A percentile compares a stretch with the other conserved stretches of the same genome.
Evolutionary conservation across 371 early-diverging fungal species (phyloP).

Genomic region (Actinomortierella ambigua): DNA sequence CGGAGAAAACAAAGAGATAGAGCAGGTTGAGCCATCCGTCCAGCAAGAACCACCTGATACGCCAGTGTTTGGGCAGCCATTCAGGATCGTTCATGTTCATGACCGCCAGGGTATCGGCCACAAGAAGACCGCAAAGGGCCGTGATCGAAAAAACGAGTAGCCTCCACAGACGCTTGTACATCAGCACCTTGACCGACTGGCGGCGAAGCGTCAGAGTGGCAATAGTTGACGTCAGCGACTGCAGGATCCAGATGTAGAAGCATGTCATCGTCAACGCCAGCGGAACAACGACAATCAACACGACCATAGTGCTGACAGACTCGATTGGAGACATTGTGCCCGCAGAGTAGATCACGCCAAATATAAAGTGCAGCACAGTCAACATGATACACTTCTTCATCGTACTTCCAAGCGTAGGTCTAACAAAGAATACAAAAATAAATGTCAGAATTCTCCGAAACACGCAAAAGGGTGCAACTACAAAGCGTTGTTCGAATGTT

Average conservation of each 20-base stretch:
- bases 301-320: conserved; percentile 71
- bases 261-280: conserved; percentile 87
- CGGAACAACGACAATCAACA: conserved; percentile 86
- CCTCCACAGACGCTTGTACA: conserved; percentile 88
- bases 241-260: conserved; percentile 91
- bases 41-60: conserved; percentile 88
- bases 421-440: conserved; percentile 25
- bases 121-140: conserved; percentile 77
- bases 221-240: conserved; percentile 68
- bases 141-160: conserved; percentile 78
- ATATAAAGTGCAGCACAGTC: conserved; percentile 82
- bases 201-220: conserved; percentile 71
- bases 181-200: conserved; percentile 86
- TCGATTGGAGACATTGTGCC: conserved; percentile 80
- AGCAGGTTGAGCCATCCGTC: conserved; percentile 88
- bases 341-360: conserved; percentile 86
- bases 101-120: conserved; percentile 79
- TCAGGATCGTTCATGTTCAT: conserved; percentile 60
- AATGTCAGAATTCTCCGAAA: neutral
- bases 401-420: conserved; percentile 87
- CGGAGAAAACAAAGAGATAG: conserved; percentile 80
- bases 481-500: neutral
- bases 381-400: conserved; percentile 88
- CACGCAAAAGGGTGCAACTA: neutral
- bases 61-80: conserved; percentile 86